Evolutionary conservation across 495 filamentous ascomycete genomes (phyloP).

Genomic region (Darksidea phi): DNA sequence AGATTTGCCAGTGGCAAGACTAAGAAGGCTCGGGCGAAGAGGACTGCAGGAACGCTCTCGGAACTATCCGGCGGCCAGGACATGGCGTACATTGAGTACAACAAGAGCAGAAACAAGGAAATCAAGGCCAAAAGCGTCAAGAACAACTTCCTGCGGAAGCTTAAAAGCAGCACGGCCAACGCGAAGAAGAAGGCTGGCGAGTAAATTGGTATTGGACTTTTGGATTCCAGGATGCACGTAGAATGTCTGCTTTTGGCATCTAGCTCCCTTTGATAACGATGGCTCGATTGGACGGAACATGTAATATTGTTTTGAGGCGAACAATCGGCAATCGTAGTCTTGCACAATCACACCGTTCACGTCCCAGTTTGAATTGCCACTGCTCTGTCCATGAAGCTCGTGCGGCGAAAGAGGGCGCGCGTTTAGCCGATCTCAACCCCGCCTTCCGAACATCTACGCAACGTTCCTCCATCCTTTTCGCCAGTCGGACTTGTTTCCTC

Average conservation of each 20-base stretch:
- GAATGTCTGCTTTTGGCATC: not conserved
- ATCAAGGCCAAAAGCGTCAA: conserved; percentile 68
- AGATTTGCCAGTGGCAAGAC: conserved; percentile 45
- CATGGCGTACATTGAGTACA: conserved; percentile 94
- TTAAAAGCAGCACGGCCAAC: conserved; percentile 70
- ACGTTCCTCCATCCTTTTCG: too few species aligned
- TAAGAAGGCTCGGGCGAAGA: conserved; percentile 59
- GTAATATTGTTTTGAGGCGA: too few species aligned
- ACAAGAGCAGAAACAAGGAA: conserved; percentile 73
- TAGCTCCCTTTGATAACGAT: not conserved
- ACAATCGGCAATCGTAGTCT: too few species aligned
- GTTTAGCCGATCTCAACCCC: too few species aligned
- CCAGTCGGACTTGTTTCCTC: too few species aligned
- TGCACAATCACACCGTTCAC: too few species aligned
- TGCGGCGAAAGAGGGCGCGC: too few species aligned
- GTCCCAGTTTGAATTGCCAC: too few species aligned
- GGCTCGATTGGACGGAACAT: too few species aligned
- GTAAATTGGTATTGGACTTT: conserved; percentile 9
- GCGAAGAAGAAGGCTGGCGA: conserved; percentile 48
- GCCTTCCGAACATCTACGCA: too few species aligned
- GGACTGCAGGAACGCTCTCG: conserved; percentile 79
- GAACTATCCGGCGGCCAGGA: conserved; percentile 87
- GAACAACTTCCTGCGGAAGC: conserved; percentile 75
- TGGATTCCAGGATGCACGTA: too few species aligned
- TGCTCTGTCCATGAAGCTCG: too few species aligned